A percentile compares a stretch with the other conserved stretches of the same genome.
Evolutionary conservation across 768 basidiomycete species (phyloP).

Genomic region (Mycena epipterygia): DNA sequence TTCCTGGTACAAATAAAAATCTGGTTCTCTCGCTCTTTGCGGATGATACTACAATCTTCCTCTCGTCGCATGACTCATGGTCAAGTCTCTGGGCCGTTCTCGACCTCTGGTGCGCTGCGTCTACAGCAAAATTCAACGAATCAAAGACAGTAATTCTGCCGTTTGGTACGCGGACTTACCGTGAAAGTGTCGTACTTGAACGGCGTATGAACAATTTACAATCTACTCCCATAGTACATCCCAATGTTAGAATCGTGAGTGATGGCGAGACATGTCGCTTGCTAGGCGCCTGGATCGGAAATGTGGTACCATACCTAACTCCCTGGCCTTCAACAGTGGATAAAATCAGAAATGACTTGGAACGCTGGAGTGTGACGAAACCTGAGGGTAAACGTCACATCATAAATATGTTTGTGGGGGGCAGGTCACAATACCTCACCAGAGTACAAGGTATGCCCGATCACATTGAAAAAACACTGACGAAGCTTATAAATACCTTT

Average conservation of each 20-base stretch:
- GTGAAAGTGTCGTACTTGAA: conserved; percentile 17
- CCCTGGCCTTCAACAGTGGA: conserved; percentile 16
- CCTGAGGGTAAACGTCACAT: conserved; percentile 37
- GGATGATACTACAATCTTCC: conserved; percentile 56
- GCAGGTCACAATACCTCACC: conserved; percentile 42
- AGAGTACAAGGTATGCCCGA: conserved; percentile 45
- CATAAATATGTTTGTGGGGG: conserved; percentile 37
- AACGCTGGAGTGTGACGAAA: background rate
- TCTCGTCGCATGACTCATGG: conserved; percentile 47
- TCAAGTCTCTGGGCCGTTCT: conserved; percentile 44
- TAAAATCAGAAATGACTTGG: conserved; percentile 13
- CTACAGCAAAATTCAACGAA: conserved; percentile 56
- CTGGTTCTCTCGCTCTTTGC: conserved; percentile 54
- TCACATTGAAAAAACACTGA: conserved; percentile 17
- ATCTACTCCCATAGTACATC: background rate
- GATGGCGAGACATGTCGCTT: conserved; percentile 11
- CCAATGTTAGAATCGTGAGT: conserved; percentile 1
- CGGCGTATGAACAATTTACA: conserved; percentile 13
- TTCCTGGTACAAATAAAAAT: conserved; percentile 33
- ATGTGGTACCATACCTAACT: conserved; percentile 4
- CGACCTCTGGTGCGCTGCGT: conserved; percentile 53
- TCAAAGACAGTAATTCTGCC: conserved; percentile 57
- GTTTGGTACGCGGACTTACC: conserved; percentile 41
- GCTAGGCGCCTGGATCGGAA: conserved; percentile 19
- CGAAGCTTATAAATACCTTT: background rate